A percentile compares a stretch with the other conserved stretches of the same genome.
These are phyloP conservation scores for Aspergillus coremiiformis DNA, from an alignment of 495 filamentous ascomycete genomes.

Conservation along the genomic window DNA sequence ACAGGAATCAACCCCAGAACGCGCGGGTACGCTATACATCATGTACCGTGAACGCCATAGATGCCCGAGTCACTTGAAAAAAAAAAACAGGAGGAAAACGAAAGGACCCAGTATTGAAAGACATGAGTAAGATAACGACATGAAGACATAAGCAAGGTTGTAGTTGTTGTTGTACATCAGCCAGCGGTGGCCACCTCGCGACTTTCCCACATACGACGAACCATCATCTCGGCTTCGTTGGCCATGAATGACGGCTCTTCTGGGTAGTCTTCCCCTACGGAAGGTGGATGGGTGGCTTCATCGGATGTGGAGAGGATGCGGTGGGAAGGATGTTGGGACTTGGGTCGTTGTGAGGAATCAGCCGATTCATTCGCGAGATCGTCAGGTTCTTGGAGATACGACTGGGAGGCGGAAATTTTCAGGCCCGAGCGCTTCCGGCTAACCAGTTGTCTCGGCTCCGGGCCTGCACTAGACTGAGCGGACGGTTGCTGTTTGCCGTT, in stretches of 20 bases:
- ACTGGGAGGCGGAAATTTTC: conserved; percentile 24
- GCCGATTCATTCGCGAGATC: conserved; percentile 26
- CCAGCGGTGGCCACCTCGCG: conserved; percentile 36
- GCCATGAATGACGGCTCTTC: conserved; percentile 18
- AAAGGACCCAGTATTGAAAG: not conserved
- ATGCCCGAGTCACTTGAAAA: conserved; percentile 2
- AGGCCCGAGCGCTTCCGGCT: conserved; percentile 15
- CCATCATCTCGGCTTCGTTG: conserved; percentile 34
- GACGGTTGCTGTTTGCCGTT: conserved; percentile 17
- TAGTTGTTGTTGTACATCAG: conserved; percentile 10
- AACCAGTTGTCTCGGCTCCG: conserved; percentile 21
- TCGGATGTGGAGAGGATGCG: conserved; percentile 38
- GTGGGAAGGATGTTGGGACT: conserved; percentile 31
- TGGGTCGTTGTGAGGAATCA: conserved; percentile 16
- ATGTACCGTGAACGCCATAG: conserved; percentile 1
- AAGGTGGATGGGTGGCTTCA: conserved; percentile 20
- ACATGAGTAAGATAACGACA: conserved; percentile 4
- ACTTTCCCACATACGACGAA: conserved; percentile 44
- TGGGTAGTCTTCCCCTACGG: conserved; percentile 18
- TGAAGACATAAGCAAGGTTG: not conserved
- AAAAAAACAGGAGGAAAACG: not conserved
- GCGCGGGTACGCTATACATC: conserved; percentile 6
- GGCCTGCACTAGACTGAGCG: conserved; percentile 15
- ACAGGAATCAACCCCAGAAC: not conserved
- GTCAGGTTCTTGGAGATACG: conserved; percentile 26